phyloP scores from a whole-genome alignment of 768 basidiomycete species.

The Grammothele lineata region DNA sequence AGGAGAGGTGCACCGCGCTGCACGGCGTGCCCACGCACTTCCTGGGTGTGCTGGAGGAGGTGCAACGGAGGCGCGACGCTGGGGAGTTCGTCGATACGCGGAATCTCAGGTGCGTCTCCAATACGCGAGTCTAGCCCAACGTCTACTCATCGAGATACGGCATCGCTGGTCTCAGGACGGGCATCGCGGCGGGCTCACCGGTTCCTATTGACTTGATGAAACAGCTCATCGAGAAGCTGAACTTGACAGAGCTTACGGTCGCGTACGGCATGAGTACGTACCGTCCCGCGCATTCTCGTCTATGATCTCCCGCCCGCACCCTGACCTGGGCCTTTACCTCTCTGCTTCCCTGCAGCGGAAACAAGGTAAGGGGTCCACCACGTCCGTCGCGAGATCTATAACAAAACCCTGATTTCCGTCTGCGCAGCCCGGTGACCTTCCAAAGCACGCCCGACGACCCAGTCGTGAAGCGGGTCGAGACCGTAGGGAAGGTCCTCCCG shows the following conservation, averaged over 20 bases:
- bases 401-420: too few species aligned
- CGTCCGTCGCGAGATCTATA: too few species aligned
- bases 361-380: constrained; percentile 44
- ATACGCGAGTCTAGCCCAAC: too few species aligned
- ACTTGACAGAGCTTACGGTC: constrained; percentile 66
- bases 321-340: neutral
- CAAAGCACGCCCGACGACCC: constrained; percentile 71
- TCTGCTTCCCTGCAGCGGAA: constrained; percentile 45
- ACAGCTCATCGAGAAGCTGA: constrained; percentile 60
- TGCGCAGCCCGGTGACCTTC: constrained; percentile 76
- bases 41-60: constrained; percentile 65
- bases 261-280: constrained; percentile 86
- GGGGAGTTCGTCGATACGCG: constrained; percentile 47
- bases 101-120: constrained; percentile 52
- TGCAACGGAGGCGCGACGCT: constrained; percentile 46
- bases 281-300: neutral
- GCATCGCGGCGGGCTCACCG: constrained; percentile 77
- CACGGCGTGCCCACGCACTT: constrained; percentile 89
- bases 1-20: constrained; percentile 70
- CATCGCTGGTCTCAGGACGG: constrained; percentile 47
- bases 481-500: constrained; percentile 72
- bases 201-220: constrained; percentile 80
- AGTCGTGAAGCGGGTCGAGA: constrained; percentile 72
- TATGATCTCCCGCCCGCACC: neutral
- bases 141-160: too few species aligned